A percentile compares a stretch with the other conserved stretches of the same genome.
phyloP scores from a whole-genome alignment of 345 rosid genomes.

The Lagerstroemia speciosa region DNA sequence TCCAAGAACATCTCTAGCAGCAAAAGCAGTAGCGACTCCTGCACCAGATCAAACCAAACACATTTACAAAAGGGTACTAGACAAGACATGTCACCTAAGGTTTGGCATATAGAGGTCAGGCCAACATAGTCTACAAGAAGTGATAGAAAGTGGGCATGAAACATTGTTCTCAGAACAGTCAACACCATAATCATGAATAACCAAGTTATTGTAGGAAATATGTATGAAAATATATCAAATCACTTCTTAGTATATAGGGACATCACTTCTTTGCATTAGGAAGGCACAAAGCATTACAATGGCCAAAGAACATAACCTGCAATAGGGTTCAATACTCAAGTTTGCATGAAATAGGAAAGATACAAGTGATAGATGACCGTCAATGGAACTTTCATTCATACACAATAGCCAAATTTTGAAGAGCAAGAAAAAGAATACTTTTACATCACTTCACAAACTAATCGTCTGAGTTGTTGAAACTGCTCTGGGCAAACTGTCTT shows the following conservation, averaged over 20 bases:
- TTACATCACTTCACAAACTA: background rate
- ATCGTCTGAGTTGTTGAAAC: background rate
- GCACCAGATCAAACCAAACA: constrained; percentile 10
- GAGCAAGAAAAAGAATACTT: background rate
- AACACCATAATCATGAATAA: background rate
- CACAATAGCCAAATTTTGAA: background rate
- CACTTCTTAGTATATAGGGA: background rate
- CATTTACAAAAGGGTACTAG: background rate
- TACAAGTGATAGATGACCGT: background rate
- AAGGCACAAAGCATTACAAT: background rate
- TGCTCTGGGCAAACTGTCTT: background rate
- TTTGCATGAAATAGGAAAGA: background rate
- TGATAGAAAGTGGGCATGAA: background rate
- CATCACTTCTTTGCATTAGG: background rate
- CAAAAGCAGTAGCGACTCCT: constrained; percentile 99
- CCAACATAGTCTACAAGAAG: background rate
- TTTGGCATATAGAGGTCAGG: background rate
- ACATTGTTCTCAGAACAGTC: background rate
- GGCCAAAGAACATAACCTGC: background rate
- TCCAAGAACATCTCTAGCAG: constrained; percentile 83
- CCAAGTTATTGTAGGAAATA: background rate
- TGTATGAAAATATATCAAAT: background rate
- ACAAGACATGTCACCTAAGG: background rate
- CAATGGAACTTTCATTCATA: background rate
- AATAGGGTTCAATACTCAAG: background rate